Conservation (phyloP, 202 grass and related monocot species). For the Bolboschoenoplectus hybrid region DNA sequence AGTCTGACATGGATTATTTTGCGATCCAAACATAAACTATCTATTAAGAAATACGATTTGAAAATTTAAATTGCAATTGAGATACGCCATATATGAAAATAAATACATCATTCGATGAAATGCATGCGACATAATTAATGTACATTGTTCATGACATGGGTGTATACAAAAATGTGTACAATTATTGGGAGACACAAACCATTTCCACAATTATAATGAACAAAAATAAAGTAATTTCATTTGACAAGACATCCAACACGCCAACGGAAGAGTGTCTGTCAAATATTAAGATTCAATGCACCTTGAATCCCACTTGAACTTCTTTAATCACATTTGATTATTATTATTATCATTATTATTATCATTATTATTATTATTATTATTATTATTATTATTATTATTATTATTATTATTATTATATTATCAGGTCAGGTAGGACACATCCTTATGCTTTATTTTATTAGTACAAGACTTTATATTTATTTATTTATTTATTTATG, state of each 20-base stretch:
- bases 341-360: neutral
- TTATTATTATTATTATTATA: too few relatives aligned
- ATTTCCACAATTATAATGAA: neutral
- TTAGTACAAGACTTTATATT: neutral
- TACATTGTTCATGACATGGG: neutral
- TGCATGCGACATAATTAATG: neutral
- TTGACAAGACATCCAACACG: neutral
- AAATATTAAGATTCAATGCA: constrained; percentile 16
- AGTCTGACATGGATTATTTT: neutral
- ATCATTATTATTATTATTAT: neutral
- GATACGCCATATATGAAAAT: neutral
- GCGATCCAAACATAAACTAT: neutral
- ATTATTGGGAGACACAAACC: neutral
- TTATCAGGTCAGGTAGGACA: neutral
- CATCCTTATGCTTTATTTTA: neutral
- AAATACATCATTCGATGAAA: neutral
- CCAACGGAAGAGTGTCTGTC: neutral
- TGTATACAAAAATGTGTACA: neutral
- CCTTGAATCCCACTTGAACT: neutral
- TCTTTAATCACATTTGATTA: neutral
- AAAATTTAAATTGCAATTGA: neutral
- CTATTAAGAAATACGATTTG: neutral
- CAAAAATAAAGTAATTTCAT: neutral
- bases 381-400: neutral
- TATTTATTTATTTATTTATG: too few relatives aligned